A percentile compares a stretch with the other conserved stretches of the same genome.
These are phyloP conservation scores for Metschnikowia anglica DNA, from an alignment of 805 yeast species.

Conservation along the genomic window DNA sequence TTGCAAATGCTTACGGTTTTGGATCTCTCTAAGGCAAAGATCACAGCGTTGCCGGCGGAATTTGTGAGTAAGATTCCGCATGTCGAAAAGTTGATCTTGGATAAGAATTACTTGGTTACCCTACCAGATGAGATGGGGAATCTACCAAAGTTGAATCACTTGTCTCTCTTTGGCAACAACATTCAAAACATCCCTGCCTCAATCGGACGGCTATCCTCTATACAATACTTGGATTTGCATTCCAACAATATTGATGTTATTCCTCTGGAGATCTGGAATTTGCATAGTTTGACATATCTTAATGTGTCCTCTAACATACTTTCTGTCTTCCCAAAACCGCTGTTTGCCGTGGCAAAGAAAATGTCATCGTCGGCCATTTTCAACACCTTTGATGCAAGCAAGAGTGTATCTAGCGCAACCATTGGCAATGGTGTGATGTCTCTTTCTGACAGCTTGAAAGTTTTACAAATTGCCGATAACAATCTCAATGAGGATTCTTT, in stretches of 20 bases:
- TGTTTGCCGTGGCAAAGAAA: conserved; percentile 32
- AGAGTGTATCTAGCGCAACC: neutral
- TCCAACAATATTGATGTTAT: conserved; percentile 74
- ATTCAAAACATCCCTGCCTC: conserved; percentile 67
- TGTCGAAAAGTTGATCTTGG: conserved; percentile 71
- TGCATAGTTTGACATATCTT: conserved; percentile 53
- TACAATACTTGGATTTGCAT: conserved; percentile 75
- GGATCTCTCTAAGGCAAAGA: conserved; percentile 77
- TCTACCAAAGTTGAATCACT: conserved; percentile 56
- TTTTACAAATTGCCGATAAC: conserved; percentile 76
- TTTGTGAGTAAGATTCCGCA: conserved; percentile 61
- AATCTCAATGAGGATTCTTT: conserved; percentile 76
- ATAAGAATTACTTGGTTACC: conserved; percentile 76
- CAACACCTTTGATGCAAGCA: neutral
- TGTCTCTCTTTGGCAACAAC: conserved; percentile 75
- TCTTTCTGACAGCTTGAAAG: conserved; percentile 51
- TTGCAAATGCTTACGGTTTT: conserved; percentile 65
- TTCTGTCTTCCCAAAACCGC: conserved; percentile 57
- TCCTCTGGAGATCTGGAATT: conserved; percentile 65
- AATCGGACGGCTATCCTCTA: conserved; percentile 56
- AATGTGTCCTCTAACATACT: conserved; percentile 75
- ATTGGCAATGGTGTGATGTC: conserved; percentile 16
- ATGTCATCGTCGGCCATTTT: conserved; percentile 29
- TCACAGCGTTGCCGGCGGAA: conserved; percentile 67
- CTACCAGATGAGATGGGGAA: conserved; percentile 68